Evolutionary conservation across 2,329 filamentous ascomycete genomes (phyloP), one percentile per base, ranked within the genome.

Genomic region (Westerdykella ornata): DNA sequence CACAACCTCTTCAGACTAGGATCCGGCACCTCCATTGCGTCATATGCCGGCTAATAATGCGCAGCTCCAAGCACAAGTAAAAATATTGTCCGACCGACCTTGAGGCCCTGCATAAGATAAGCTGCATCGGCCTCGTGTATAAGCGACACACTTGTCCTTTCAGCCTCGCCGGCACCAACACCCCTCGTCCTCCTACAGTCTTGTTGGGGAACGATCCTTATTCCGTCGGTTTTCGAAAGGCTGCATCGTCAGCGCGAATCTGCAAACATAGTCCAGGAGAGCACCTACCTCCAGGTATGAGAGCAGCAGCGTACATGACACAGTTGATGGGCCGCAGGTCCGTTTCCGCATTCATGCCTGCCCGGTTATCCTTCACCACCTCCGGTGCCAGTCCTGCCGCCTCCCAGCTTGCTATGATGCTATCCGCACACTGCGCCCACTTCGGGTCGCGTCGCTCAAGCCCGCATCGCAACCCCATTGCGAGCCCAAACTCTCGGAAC

Each of bases 261-360:
- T 9, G 22, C 8, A 26, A 26, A 26, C 4, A 26, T 4, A 26
- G 22, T 7, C 8, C 22, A 26, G 12, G 8, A 26, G 3, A 11
- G 22, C 22, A 2, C 22, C 71, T 50, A 78, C 75, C 73, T 49
- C 76, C 76, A 4, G 75, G 73, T 37, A 76, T 68, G 48, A 79
- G 49, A 26, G 75, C 75, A 4, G 75, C 66, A 12, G 76, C 72
- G 61, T 76, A 78, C 76, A 80, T 80, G 30, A 74, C 74, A 16
- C 68, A 57, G 4, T 74, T 77, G 31, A 80, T 80, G 0, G 76
- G 75, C 34, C 66, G 60, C 47, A 79, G 51, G 35, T 75, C 73
- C 4, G 67, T 54, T 12, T 68, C 37, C 12, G 44, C 38, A 26
- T 41, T 44, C 16, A 35, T 14, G 15, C 34, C 61, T 1, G 67